Conservation (phyloP, 2,329 filamentous ascomycete species). For the Pseudofabraea citricarpa region DNA sequence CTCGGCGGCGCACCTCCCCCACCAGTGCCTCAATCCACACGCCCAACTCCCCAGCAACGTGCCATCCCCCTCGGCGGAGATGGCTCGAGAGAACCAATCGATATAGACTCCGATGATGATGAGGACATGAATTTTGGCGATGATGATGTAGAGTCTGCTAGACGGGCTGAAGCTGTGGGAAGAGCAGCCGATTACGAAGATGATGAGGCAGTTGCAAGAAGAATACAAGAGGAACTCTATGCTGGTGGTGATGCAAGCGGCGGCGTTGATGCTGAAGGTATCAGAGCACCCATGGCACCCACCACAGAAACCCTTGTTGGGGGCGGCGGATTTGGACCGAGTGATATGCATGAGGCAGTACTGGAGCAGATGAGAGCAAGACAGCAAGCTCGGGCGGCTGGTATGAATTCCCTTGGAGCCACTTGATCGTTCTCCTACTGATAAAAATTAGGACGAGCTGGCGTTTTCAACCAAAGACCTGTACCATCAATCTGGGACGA, state of each 20-base stretch:
- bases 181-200: slow-evolving; percentile 66
- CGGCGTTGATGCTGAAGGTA: slow-evolving; percentile 49
- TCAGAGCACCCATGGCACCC: slow-evolving; percentile 85
- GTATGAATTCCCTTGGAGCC: too few relatives aligned
- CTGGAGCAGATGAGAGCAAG: slow-evolving; percentile 28
- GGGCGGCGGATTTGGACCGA: slow-evolving; percentile 48
- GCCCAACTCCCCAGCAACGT: slow-evolving; percentile 11
- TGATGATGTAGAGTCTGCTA: slow-evolving; percentile 28
- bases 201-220: slow-evolving; percentile 87
- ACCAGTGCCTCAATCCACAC: slow-evolving; percentile 23
- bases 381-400: slow-evolving; percentile 21
- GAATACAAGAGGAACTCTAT: slow-evolving; percentile 90
- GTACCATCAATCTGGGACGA: slow-evolving; percentile 43
- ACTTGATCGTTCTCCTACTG: too few relatives aligned
- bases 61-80: slow-evolving; percentile 36
- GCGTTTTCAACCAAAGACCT: slow-evolving; percentile 66
- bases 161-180: slow-evolving; percentile 30
- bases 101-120: slow-evolving; percentile 74
- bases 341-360: slow-evolving; percentile 30
- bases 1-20: slow-evolving; percentile 37
- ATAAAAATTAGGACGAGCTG: slow-evolving; percentile 37
- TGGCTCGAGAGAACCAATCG: slow-evolving; percentile 58
- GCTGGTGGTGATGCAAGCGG: slow-evolving; percentile 41
- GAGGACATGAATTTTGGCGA: slow-evolving; percentile 43
- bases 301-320: slow-evolving; percentile 90